phyloP scores from a whole-genome alignment of 768 basidiomycete species.

The Termitomyces bulborhizus region DNA sequence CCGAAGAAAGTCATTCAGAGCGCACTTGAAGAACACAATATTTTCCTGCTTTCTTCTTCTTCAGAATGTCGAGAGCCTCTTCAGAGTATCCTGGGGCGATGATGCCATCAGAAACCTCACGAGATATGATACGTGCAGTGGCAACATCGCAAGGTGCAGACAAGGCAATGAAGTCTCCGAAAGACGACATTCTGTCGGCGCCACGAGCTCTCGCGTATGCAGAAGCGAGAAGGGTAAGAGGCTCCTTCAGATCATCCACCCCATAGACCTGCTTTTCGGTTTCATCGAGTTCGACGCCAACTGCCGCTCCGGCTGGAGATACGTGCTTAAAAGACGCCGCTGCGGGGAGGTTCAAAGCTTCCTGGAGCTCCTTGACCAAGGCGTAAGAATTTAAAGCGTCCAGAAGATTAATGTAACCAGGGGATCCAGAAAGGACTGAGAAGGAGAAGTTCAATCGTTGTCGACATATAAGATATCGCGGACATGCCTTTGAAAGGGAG shows the following conservation, averaged over 20 bases:
- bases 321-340: conserved; percentile 99
- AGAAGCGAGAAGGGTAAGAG: conserved; percentile 80
- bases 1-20: background rate
- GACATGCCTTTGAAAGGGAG: conserved; percentile 87
- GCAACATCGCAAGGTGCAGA: conserved; percentile 90
- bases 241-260: conserved; percentile 90
- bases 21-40: conserved; percentile 93
- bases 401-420: conserved; percentile 97
- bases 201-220: conserved; percentile 97
- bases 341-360: conserved; percentile 82
- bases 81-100: conserved; percentile 90
- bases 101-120: conserved; percentile 97
- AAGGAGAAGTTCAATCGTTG: background rate
- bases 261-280: conserved; percentile 93
- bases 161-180: conserved; percentile 97
- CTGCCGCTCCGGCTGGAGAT: conserved; percentile 95
- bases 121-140: conserved; percentile 95
- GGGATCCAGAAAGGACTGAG: conserved; percentile 84
- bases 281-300: conserved; percentile 77
- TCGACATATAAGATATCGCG: background rate
- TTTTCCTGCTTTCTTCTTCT: conserved; percentile 97
- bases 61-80: conserved; percentile 84
- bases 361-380: conserved; percentile 89
- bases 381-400: conserved; percentile 97
- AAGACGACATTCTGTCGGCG: conserved; percentile 99